Base-by-base conservation (phyloP, 2,329 filamentous ascomycete genomes). In the Venturia asperata region DNA sequence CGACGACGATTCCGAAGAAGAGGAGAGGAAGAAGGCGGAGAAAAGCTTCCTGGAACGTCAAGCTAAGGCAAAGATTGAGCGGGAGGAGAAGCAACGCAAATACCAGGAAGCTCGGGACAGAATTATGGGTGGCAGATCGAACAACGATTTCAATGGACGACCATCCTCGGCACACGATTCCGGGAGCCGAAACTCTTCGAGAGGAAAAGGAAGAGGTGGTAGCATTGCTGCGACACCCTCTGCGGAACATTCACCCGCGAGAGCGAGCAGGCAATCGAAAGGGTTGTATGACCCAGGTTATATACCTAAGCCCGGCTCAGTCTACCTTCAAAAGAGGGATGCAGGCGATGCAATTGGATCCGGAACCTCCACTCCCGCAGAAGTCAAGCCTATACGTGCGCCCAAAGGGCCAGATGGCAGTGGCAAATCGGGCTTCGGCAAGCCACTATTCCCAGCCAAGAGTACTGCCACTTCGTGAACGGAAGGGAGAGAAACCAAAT, bases 51-150 rank as follows among this genome's bases (percentile, higher is more conserved):
- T 93, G 70, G 89, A 96, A 78, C 84, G 92, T 42, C 86, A 89
- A 67, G 84, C 86, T 30, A 89, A 89, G 72, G 90, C 92, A 64
- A 86, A 91, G 73, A 83, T 84, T 61, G 91, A 96, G 70, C 84
- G 87, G 11, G 92, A 95, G 72, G 92, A 96, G 78, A 96, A 94
- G 79, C 90, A 96, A 78, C 87, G 87, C 65, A 89, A 89, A 67
- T 97, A 97, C 74, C 90, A 95, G 67, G 92, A 96, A 78, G 90
- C 87, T 6, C 84, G 93, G 39, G 91, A 93, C 70, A 89, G 92
- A 74, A 87, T 97, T 65, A 93, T 97, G 75, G 92, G 92, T 24
- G 72, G 65, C 64, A 70, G 27, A 43, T 24, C 27, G 49, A 45
- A 45, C 43, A 34, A 42, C 45, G 30, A 21, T 30, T 17, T n/a